Evolutionary conservation across 2,329 filamentous ascomycete species (phyloP).

Genomic region (Arthrinium phaeospermum): DNA sequence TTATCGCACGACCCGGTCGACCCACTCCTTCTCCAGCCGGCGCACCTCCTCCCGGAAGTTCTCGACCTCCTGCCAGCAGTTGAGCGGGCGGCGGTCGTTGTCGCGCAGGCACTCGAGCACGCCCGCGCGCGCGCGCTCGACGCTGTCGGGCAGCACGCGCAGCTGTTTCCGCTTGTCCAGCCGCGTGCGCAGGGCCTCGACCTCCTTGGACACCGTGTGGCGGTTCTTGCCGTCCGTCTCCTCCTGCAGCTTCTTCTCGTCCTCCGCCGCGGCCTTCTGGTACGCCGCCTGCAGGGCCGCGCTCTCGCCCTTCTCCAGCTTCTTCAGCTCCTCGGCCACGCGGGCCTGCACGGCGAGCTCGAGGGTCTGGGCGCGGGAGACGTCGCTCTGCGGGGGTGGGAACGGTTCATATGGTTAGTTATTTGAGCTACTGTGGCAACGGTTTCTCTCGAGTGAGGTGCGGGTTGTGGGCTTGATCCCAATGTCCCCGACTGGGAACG

Average conservation of each 20-base stretch:
- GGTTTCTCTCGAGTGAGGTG: constrained; percentile 21
- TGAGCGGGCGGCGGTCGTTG: constrained; percentile 85
- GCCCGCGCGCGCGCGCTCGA: constrained; percentile 76
- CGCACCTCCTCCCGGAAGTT: constrained; percentile 88
- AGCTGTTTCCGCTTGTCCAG: constrained; percentile 69
- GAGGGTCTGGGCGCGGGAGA: constrained; percentile 79
- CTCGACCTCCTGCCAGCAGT: constrained; percentile 95
- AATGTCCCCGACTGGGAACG: neutral
- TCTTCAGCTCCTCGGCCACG: constrained; percentile 83
- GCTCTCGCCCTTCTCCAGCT: constrained; percentile 73
- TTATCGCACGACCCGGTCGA: constrained; percentile 73
- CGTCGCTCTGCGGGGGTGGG: constrained; percentile 71
- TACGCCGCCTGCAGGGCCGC: constrained; percentile 72
- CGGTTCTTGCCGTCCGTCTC: constrained; percentile 41
- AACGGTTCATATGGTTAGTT: constrained; percentile 16
- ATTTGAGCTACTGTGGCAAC: neutral
- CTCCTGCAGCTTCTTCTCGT: constrained; percentile 34
- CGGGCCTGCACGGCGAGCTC: constrained; percentile 90
- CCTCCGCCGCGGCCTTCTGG: constrained; percentile 53
- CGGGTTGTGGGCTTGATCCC: neutral
- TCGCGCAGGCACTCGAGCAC: constrained; percentile 81
- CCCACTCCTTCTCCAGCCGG: constrained; percentile 84
- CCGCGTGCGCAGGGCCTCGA: constrained; percentile 62
- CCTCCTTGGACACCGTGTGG: constrained; percentile 62
- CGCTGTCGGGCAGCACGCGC: constrained; percentile 70